phyloP scores from a whole-genome alignment of 345 rosid species.

The Raphanus raphanistrum region DNA sequence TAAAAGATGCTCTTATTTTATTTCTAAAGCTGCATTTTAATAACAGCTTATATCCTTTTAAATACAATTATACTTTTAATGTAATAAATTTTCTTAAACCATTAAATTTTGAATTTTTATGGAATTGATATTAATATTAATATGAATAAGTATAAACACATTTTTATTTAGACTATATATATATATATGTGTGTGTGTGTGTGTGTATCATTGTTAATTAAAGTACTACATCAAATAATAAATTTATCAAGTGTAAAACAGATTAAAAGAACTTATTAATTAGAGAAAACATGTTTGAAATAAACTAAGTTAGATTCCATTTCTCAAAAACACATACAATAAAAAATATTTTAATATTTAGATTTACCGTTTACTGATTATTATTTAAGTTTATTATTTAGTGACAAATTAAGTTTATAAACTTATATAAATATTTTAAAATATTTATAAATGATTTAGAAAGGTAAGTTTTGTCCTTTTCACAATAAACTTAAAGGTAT shows the following conservation, averaged over 20 bases:
- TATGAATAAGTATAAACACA: no score
- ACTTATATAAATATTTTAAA: not conserved
- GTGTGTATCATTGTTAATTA: not conserved
- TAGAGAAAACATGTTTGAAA: no score
- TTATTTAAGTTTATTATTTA: not conserved
- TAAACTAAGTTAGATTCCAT: not conserved
- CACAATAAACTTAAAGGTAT: no score
- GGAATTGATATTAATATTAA: no score
- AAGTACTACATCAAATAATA: not conserved
- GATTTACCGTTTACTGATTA: not conserved
- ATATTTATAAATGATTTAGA: not conserved
- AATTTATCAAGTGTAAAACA: not conserved
- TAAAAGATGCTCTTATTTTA: not conserved
- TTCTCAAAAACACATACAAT: not conserved
- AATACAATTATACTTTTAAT: not conserved
- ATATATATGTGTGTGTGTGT: no score
- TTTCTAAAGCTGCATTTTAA: not conserved
- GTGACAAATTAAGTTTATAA: no score
- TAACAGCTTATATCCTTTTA: not conserved
- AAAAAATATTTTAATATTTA: no score
- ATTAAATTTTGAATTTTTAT: not conserved
- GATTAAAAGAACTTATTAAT: not conserved
- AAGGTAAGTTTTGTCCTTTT: not conserved
- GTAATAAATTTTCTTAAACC: not conserved
- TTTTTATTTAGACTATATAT: no score